Conservation (phyloP, 805 yeast species). For the Cyberlindnera xylosilytica region DNA sequence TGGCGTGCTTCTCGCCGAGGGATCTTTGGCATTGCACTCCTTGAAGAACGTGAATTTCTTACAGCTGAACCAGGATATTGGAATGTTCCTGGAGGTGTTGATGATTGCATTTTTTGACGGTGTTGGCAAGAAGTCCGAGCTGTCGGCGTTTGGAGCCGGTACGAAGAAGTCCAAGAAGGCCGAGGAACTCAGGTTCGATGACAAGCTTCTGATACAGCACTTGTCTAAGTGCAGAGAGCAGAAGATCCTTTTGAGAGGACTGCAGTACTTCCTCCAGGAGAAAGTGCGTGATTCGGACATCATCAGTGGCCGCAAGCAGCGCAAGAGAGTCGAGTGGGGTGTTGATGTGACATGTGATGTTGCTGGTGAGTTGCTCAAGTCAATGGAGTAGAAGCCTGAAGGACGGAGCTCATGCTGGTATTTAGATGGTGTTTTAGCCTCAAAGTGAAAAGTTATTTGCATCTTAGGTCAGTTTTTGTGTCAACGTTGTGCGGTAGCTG, state of each 20-base stretch:
- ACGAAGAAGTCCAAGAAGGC: conserved; percentile 35
- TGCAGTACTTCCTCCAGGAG: conserved; percentile 56
- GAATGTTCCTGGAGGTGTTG: conserved; percentile 69
- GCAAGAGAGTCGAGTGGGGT: conserved; percentile 65
- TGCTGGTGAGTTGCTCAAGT: conserved; percentile 41
- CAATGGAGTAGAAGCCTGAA: conserved; percentile 1
- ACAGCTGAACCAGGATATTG: conserved; percentile 55
- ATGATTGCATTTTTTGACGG: conserved; percentile 64
- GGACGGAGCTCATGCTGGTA: no score
- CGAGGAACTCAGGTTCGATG: conserved; percentile 39
- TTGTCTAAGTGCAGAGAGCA: conserved; percentile 57
- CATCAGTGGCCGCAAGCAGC: conserved; percentile 52
- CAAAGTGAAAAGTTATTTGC: no score
- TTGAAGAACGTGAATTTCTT: conserved; percentile 73
- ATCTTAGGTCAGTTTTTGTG: no score
- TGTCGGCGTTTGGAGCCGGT: conserved; percentile 26
- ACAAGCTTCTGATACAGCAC: conserved; percentile 44
- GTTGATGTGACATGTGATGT: conserved; percentile 50
- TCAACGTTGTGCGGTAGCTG: no score
- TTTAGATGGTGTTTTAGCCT: no score
- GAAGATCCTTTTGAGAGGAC: conserved; percentile 56
- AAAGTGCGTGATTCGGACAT: conserved; percentile 44
- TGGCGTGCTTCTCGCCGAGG: conserved; percentile 73
- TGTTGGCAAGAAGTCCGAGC: conserved; percentile 60
- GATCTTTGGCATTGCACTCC: conserved; percentile 67